A percentile compares a stretch with the other conserved stretches of the same genome.
Conservation (phyloP, 495 filamentous ascomycete genomes). For the Neurospora sublineolata region DNA sequence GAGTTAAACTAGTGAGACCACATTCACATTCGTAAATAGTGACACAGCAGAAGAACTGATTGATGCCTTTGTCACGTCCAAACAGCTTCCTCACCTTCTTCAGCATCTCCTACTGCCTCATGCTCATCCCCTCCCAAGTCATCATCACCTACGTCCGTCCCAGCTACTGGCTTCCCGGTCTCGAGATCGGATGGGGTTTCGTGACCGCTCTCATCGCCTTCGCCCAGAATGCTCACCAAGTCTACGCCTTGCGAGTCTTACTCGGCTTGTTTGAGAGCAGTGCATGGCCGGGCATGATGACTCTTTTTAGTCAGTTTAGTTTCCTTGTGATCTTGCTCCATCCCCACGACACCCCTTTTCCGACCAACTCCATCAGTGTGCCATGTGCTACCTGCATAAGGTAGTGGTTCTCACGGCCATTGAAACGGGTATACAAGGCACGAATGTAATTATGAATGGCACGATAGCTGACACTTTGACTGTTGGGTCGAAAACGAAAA, state of each 20-base stretch:
- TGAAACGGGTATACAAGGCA: not conserved
- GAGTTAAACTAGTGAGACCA: slow-evolving; percentile 26
- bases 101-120: slow-evolving; percentile 34
- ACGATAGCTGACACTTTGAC: not conserved
- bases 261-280: slow-evolving; percentile 43
- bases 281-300: slow-evolving; percentile 31
- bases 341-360: not conserved
- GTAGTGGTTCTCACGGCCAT: not conserved
- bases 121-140: slow-evolving; percentile 40
- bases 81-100: slow-evolving; percentile 42
- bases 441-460: not conserved
- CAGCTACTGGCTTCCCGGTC: slow-evolving; percentile 29
- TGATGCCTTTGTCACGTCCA: not conserved
- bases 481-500: not conserved
- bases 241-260: slow-evolving; percentile 36
- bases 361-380: not conserved
- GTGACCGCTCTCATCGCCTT: slow-evolving; percentile 25
- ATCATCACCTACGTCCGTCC: slow-evolving; percentile 35
- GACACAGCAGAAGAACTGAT: not conserved
- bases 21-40: not conserved
- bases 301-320: slow-evolving; percentile 21
- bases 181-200: slow-evolving; percentile 33
- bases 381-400: not conserved
- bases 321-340: not conserved
- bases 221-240: slow-evolving; percentile 17